Conservation (phyloP, 768 basidiomycete species). For the Lyophyllum atratum region DNA sequence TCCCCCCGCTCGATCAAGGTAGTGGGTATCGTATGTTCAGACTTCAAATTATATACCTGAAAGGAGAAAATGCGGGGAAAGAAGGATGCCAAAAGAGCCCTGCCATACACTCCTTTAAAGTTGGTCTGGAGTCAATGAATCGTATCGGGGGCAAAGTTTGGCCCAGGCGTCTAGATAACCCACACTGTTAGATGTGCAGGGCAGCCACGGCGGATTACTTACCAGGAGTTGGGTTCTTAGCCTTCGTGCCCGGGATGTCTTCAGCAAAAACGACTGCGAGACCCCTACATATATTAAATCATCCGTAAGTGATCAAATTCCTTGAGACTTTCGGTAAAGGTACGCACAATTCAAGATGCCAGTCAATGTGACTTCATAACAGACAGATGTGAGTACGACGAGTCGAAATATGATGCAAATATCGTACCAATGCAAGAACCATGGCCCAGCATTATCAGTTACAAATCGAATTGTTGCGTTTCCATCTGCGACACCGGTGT, state of each 20-base stretch:
- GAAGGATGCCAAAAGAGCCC: too few relatives aligned
- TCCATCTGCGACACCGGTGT: conserved; percentile 28
- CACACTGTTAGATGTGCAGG: neutral
- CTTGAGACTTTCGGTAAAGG: neutral
- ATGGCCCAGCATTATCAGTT: conserved; percentile 13
- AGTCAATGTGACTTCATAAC: conserved; percentile 32
- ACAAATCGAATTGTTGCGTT: conserved; percentile 4
- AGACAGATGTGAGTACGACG: neutral
- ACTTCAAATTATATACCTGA: too few relatives aligned
- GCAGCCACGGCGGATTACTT: neutral
- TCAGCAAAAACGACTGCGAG: conserved; percentile 38
- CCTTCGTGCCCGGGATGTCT: conserved; percentile 23
- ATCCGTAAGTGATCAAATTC: neutral
- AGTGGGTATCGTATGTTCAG: too few relatives aligned
- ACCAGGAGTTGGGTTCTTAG: conserved; percentile 23
- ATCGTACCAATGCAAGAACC: conserved; percentile 27
- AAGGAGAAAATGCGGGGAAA: too few relatives aligned
- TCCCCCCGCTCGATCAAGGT: too few relatives aligned
- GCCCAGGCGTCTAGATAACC: conserved; percentile 29
- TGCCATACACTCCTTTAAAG: neutral
- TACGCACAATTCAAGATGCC: conserved; percentile 37
- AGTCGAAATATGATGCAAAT: neutral
- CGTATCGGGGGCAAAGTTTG: conserved; percentile 33
- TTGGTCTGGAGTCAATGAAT: conserved; percentile 4
- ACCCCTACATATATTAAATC: conserved; percentile 14